Base-by-base conservation (phyloP, 2,329 filamentous ascomycete species). In the Ambrosiella beaveri region DNA sequence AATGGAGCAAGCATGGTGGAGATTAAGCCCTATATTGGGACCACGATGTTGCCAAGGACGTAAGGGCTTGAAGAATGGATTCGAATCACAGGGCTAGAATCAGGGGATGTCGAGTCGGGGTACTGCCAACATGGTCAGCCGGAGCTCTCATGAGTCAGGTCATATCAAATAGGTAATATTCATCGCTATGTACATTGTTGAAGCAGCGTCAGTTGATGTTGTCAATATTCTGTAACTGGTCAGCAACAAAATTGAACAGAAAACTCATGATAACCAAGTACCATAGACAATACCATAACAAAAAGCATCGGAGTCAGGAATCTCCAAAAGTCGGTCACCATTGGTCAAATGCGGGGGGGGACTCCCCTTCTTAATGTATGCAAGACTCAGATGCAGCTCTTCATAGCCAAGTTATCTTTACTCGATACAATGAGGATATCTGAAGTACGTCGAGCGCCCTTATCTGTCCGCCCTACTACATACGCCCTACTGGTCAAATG, bases 391-490 rank as follows among this genome's bases (percentile, higher is more conserved):
- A n/a, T 49, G 9, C 45, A 15, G 45, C 45, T 49, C 45, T 49
- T n/a, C 15, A 9, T 19, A 9, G 8, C 8, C 8, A 9, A 49
- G 45, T 49, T 49, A 49, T 49, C 15, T n/a, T 49, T 49, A 49
- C 45, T 49, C 45, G 12, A 49, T 49, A 49, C 13, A 49, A 27
- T 49, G 15, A n/a, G 15, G 17, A 15, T 27, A 54, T 54, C 51
- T 17, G n/a, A 27, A 54, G 53, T 15, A 15, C 17, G 40, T 27
- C 38, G 27, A 11, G 11, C 38, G 38, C 53, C 51, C 53, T 55
- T 55, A 55, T 44, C 53, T 41, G 53, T 55, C 40, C 37, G 53
- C 53, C 53, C 53, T 55, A 12, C 40, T 11, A 27, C 3, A 27
- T 27, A 55, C 37, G 53, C 53, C 53, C 38, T 55, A 12, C 40